A percentile compares a stretch with the other conserved stretches of the same genome.
Conservation (phyloP, 306 rosid genomes). For the Comarum palustre region DNA sequence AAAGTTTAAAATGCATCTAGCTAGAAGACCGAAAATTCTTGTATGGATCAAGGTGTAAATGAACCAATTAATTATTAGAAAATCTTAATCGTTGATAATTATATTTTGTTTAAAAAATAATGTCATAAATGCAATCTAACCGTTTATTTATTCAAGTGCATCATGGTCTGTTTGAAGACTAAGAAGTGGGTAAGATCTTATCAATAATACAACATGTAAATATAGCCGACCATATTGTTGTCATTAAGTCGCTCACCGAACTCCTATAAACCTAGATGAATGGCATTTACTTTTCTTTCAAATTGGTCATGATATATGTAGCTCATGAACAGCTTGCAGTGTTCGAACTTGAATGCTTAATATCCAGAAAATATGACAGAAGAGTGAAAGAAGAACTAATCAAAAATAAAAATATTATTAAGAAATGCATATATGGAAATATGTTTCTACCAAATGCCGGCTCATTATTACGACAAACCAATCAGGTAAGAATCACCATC, state of each 20-base stretch:
- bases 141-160: too few relatives aligned
- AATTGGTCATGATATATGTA: not conserved
- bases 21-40: too few relatives aligned
- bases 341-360: not conserved
- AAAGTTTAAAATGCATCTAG: not conserved
- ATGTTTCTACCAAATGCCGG: not conserved
- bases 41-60: too few relatives aligned
- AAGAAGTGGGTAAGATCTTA: not conserved
- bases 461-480: not conserved
- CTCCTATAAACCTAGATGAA: conserved; percentile 19
- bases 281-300: not conserved
- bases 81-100: too few relatives aligned
- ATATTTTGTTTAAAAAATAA: too few relatives aligned
- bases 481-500: not conserved
- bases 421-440: too few relatives aligned
- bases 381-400: not conserved
- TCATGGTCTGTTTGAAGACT: too few relatives aligned
- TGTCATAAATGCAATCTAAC: too few relatives aligned
- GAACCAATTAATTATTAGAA: too few relatives aligned
- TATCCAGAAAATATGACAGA: not conserved
- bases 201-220: not conserved
- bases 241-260: conserved; percentile 40
- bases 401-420: not conserved
- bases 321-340: conserved; percentile 6
- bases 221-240: not conserved